Evolutionary conservation across 2,329 filamentous ascomycete genomes (phyloP), one percentile per base, ranked within the genome.

Genomic region (Elsinoe batatas): DNA sequence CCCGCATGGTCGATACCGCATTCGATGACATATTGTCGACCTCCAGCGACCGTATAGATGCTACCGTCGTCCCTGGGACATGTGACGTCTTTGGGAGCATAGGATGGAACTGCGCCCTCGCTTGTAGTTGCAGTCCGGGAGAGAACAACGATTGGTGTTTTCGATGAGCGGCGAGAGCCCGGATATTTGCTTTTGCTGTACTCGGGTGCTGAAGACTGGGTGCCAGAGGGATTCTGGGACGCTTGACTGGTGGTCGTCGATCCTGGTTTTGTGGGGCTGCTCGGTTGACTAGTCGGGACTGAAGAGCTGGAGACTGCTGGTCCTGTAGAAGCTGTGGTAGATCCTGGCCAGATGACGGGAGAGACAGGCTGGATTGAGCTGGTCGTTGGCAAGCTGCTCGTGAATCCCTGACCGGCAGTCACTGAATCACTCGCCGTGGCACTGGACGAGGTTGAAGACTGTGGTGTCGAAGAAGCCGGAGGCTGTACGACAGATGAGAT

Each of bases 11-110:
- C 60, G 47, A 64, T 49, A 32, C 60, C 58, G 35, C 64, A 65
- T 47, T 67, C 65, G 56, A 67, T 60, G 22, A 56, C 58, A 56
- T 65, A 68, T 46, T 58, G 59, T 44, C 61, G 61, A 46, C 60
- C 60, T 43, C 59, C 58, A 2, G 63, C 62, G 4, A 56, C 53
- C n/a, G 13, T 33, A 43, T 55, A 55, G 26, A 55, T 22, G 13
- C n/a, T 32, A 15, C 53, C 42, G 26, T 55, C 32, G 35, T 55
- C 30, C 11, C 13, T 36, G 12, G 53, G 53, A 36, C 53, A 55
- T 5, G 30, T 22, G 5, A 55, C 38, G 12, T 26, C 22, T 30
- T 32, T 55, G 10, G 53, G 53, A 8, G 40, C 18, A 20, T 33
- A 55, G n/a, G 53, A 37, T 3, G 53, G 53, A 17, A 17, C n/a